Conservation (phyloP, 805 yeast species). For the Candida anglica region DNA sequence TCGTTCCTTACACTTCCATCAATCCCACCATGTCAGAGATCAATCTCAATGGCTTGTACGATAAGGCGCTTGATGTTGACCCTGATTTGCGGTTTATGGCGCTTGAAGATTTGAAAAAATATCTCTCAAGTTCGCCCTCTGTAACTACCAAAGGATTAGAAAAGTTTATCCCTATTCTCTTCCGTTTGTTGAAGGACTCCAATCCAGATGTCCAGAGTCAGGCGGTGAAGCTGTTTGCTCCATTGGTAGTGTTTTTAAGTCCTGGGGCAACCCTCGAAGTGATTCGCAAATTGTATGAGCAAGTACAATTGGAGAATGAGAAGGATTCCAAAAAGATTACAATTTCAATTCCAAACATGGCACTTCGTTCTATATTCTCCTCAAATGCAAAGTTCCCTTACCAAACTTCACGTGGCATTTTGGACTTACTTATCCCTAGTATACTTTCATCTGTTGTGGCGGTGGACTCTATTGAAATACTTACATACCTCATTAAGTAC, state of each 20-base stretch:
- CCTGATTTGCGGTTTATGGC: slow-evolving; percentile 87
- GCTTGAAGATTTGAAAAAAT: slow-evolving; percentile 61
- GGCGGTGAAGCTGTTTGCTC: slow-evolving; percentile 57
- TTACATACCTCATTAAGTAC: slow-evolving; percentile 51
- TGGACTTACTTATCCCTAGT: slow-evolving; percentile 36
- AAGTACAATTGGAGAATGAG: slow-evolving; percentile 13
- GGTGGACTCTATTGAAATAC: slow-evolving; percentile 59
- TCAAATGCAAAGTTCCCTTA: slow-evolving; percentile 21
- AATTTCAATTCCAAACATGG: slow-evolving; percentile 51
- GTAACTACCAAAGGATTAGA: slow-evolving; percentile 23
- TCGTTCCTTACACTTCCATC: too few relatives aligned
- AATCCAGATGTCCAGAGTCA: slow-evolving; percentile 73
- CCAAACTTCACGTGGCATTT: slow-evolving; percentile 22
- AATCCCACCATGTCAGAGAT: slow-evolving; percentile 21
- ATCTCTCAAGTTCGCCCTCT: slow-evolving; percentile 20
- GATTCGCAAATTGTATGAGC: slow-evolving; percentile 22
- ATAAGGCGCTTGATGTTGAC: slow-evolving; percentile 60
- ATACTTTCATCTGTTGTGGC: slow-evolving; percentile 29
- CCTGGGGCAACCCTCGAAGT: slow-evolving; percentile 26
- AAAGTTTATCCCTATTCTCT: slow-evolving; percentile 36
- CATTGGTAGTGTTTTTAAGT: slow-evolving; percentile 37
- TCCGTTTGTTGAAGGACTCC: slow-evolving; percentile 50
- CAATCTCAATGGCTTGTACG: slow-evolving; percentile 28
- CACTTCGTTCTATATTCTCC: slow-evolving; percentile 42
- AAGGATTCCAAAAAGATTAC: slow-evolving; percentile 27